Evolutionary conservation across 192 early-diverging fungal genomes (phyloP).

Genomic region (Backusella psychrophila): DNA sequence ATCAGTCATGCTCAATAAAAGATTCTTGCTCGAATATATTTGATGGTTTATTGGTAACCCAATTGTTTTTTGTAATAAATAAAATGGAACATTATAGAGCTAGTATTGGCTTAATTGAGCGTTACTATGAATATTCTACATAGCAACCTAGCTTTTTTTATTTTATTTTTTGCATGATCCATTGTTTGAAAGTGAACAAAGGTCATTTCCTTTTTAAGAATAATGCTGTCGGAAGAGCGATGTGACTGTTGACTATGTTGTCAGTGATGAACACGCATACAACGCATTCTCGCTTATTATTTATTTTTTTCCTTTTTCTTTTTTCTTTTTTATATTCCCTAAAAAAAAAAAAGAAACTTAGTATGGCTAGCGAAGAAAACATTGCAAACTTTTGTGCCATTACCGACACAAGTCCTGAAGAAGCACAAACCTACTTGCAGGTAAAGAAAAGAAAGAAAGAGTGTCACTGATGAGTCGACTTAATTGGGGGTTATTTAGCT

Average conservation of each 20-base stretch:
- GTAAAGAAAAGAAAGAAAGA: slow-evolving; percentile 32
- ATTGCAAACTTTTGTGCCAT: slow-evolving; percentile 62
- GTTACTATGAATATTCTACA: too few species aligned
- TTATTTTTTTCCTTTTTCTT: not conserved
- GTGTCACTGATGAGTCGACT: not conserved
- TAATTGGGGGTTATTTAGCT: slow-evolving; percentile 49
- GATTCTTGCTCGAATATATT: too few species aligned
- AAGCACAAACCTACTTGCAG: slow-evolving; percentile 67
- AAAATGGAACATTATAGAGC: too few species aligned
- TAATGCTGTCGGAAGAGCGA: not conserved
- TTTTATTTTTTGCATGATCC: too few species aligned
- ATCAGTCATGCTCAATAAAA: too few species aligned
- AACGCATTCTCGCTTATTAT: not conserved
- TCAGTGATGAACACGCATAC: not conserved
- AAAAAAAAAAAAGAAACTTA: not conserved
- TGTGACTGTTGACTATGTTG: slow-evolving; percentile 2
- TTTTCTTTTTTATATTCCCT: not conserved
- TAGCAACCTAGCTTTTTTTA: too few species aligned
- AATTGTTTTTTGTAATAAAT: too few species aligned
- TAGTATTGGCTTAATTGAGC: too few species aligned
- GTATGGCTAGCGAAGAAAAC: slow-evolving; percentile 15
- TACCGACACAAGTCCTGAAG: slow-evolving; percentile 71
- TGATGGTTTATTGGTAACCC: too few species aligned
- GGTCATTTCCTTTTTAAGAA: not conserved
- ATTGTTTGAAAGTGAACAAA: not conserved